phyloP scores from a whole-genome alignment of 345 rosid species.

The Salix caprea region DNA sequence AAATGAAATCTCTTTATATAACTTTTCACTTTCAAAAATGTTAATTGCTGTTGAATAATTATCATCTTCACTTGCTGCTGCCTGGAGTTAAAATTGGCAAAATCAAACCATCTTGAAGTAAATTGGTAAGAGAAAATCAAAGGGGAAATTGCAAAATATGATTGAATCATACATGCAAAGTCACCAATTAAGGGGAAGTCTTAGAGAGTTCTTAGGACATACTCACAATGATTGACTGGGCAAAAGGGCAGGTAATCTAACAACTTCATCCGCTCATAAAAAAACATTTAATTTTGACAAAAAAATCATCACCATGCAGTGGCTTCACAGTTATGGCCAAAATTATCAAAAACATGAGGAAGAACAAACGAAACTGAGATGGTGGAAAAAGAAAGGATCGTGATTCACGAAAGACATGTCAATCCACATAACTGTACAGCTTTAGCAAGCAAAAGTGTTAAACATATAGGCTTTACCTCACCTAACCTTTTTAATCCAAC shows the following conservation, averaged over 20 bases:
- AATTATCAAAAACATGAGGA: not conserved
- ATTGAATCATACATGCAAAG: not conserved
- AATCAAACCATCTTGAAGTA: not conserved
- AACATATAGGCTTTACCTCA: constrained; percentile 22
- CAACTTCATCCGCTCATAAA: not conserved
- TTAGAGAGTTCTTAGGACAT: not conserved
- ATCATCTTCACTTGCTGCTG: too few species aligned
- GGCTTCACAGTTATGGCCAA: not conserved
- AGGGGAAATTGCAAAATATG: not conserved
- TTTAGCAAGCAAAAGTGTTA: constrained; percentile 17
- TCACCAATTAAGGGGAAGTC: not conserved
- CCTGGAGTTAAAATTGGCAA: not conserved
- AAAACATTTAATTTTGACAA: not conserved
- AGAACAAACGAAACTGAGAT: not conserved
- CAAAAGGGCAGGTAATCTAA: not conserved
- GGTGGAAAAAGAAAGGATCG: constrained; percentile 2
- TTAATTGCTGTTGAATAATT: not conserved
- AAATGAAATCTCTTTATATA: not conserved
- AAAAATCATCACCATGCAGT: not conserved
- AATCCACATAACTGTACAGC: not conserved
- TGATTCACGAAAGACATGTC: not conserved
- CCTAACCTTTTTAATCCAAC: constrained; percentile 22
- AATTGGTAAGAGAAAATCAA: not conserved
- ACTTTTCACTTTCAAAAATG: not conserved
- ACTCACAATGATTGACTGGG: not conserved